phyloP scores from a whole-genome alignment of 805 yeast genomes.

The Candida corydali region DNA sequence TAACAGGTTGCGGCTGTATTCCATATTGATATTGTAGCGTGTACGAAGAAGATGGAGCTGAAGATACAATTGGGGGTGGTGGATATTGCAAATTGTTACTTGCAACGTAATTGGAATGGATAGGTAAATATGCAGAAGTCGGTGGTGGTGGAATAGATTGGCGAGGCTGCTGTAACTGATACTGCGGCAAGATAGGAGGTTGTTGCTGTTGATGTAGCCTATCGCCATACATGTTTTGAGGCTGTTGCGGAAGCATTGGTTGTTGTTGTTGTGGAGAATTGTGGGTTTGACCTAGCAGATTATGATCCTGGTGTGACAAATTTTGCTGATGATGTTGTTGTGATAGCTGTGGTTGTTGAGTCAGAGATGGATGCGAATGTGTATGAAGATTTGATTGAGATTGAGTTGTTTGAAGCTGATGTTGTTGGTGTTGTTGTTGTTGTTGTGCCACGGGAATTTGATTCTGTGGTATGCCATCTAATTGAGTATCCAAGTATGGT shows the following conservation, averaged over 20 bases:
- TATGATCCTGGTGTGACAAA: constrained; percentile 1
- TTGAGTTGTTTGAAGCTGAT: constrained; percentile 8
- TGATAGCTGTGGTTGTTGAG: constrained; percentile 6
- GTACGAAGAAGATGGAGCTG: not conserved
- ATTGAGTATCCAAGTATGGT: constrained; percentile 11
- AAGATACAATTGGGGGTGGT: too few species aligned
- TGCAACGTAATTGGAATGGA: constrained; percentile 1
- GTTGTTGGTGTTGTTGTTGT: constrained; percentile 12
- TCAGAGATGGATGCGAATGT: not conserved
- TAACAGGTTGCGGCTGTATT: constrained; percentile 1
- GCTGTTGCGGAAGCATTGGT: constrained; percentile 6
- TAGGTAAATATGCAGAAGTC: not conserved
- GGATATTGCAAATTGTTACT: not conserved
- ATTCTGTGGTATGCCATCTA: constrained; percentile 8
- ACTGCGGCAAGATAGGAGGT: not conserved
- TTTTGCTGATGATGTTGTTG: not conserved
- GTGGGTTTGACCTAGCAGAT: too few species aligned
- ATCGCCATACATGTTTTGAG: constrained; percentile 6
- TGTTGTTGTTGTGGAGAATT: constrained; percentile 10
- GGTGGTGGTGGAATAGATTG: constrained; percentile 5
- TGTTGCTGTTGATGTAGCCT: constrained; percentile 5
- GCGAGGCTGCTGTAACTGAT: constrained; percentile 5
- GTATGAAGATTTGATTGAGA: constrained; percentile 2
- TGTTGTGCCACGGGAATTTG: constrained; percentile 13
- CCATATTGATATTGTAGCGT: constrained; percentile 3